phyloP scores from a whole-genome alignment of 2,329 filamentous ascomycete genomes.

The Aureobasidium uvarum region DNA sequence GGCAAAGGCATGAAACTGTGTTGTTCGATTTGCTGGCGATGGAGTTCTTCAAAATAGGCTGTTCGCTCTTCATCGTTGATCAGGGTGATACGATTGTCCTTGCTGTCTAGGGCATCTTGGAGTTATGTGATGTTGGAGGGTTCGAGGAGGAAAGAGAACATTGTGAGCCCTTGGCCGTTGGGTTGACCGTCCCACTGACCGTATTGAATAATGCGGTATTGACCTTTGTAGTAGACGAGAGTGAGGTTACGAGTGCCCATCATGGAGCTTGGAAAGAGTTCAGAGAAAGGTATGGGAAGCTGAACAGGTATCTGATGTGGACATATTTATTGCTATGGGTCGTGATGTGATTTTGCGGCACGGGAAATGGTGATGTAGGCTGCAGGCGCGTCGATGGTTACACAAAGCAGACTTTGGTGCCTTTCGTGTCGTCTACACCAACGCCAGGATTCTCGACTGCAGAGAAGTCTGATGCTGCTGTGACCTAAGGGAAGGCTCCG shows the following conservation, averaged over 20 bases:
- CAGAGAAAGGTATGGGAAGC: background rate
- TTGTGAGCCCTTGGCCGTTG: conserved; percentile 31
- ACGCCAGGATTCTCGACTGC: too few relatives aligned
- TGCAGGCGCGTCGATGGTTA: background rate
- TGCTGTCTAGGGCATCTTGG: conserved; percentile 29
- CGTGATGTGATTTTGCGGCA: background rate
- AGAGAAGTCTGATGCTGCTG: too few relatives aligned
- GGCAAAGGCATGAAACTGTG: background rate
- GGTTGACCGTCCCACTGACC: conserved; percentile 36
- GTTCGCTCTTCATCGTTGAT: background rate
- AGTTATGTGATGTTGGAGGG: conserved; percentile 33
- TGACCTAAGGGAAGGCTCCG: too few relatives aligned
- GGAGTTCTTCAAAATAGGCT: background rate
- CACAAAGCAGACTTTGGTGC: background rate
- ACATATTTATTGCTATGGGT: background rate
- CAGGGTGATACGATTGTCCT: conserved; percentile 16
- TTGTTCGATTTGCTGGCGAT: background rate
- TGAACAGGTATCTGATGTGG: background rate
- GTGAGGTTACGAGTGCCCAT: conserved; percentile 32
- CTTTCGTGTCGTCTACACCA: too few relatives aligned
- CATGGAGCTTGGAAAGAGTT: background rate
- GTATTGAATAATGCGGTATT: conserved; percentile 34
- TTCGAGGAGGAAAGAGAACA: conserved; percentile 33
- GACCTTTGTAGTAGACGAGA: conserved; percentile 31
- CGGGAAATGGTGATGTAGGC: background rate